phyloP scores from a whole-genome alignment of 257 asterid species.

The Fraxinus quadrangulata region DNA sequence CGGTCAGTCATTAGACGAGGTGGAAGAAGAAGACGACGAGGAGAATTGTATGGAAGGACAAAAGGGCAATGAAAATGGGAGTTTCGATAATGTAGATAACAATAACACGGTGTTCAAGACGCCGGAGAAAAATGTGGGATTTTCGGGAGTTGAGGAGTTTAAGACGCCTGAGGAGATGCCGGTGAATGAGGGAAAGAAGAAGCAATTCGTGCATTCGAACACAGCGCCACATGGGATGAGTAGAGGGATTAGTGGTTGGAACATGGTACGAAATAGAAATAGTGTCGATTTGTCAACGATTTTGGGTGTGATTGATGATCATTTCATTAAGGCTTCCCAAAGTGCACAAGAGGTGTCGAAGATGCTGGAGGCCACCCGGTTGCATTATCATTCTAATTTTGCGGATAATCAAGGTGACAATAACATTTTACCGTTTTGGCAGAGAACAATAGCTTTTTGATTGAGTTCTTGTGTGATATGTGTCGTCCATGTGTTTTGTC shows the following conservation, averaged over 20 bases:
- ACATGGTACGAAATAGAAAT: slow-evolving; percentile 37
- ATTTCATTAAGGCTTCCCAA: slow-evolving; percentile 88
- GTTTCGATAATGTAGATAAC: slow-evolving; percentile 36
- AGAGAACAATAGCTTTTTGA: not conserved
- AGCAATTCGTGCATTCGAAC: slow-evolving; percentile 76
- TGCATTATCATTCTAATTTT: slow-evolving; percentile 95
- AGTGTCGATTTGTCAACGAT: slow-evolving; percentile 74
- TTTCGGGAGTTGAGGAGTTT: slow-evolving; percentile 54
- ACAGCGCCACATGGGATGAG: slow-evolving; percentile 75
- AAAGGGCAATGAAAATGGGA: slow-evolving; percentile 32
- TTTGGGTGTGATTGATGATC: slow-evolving; percentile 78
- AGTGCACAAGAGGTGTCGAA: slow-evolving; percentile 87
- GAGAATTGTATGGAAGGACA: slow-evolving; percentile 42
- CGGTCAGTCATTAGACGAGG: slow-evolving; percentile 51
- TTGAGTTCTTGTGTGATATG: not conserved
- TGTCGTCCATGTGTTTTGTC: not conserved
- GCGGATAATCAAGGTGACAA: slow-evolving; percentile 91
- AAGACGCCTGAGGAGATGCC: slow-evolving; percentile 62
- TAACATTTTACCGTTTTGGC: not conserved
- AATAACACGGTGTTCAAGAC: slow-evolving; percentile 52
- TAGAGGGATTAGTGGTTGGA: slow-evolving; percentile 37
- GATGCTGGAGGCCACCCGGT: slow-evolving; percentile 90
- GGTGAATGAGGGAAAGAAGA: slow-evolving; percentile 26
- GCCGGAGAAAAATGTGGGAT: slow-evolving; percentile 65
- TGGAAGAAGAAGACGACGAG: slow-evolving; percentile 32